Evolutionary conservation across 2,329 filamentous ascomycete genomes (phyloP), one percentile per base, ranked within the genome.

Genomic region (Teratosphaeria destructans): DNA sequence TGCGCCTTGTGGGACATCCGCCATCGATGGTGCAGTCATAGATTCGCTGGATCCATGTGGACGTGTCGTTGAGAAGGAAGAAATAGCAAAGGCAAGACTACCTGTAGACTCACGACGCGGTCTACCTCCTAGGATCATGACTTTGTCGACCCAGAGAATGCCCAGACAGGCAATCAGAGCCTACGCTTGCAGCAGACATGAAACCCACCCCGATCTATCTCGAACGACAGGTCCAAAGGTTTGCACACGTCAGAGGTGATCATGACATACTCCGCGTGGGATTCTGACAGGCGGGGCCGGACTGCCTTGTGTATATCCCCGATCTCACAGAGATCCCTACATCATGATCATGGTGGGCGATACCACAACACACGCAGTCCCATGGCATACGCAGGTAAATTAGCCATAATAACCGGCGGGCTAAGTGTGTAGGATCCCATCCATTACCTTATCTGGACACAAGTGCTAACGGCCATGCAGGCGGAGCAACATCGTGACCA

Each of bases 401-500:
- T 63, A 12, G 62, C 62, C 11, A 63, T 63, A 53, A 55, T 63
- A 12, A 53, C 58, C 11, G 62, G 62, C 29, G 62, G 62, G n/a
- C 32, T 63, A 10, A 60, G 62, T 62, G 56, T n/a, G 60, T 55
- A 12, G 53, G 16, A 37, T 19, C 14, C 5, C 11, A n/a, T 23
- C 23, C 23, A 23, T 23, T 23, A 23, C 23, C 37, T 5, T 43
- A 14, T 2, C 14, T 43, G 3, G 16, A n/a, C 5, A 10, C 37
- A 29, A 10, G 10, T 26, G 19, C 55, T 57, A 16, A 58, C 16
- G 23, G n/a, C 34, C n/a, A 52, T n/a, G 26, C 35, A 74, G 71
- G 72, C 19, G 19, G 19, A 76, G 72, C 55, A 76, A 79, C 60
- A 73, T 78, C 53, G 70, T 72, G 10, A 72, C 75, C 49, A 80